Base-by-base conservation (phyloP, 2,329 filamentous ascomycete genomes). In the Nigrograna mackinnonii region DNA sequence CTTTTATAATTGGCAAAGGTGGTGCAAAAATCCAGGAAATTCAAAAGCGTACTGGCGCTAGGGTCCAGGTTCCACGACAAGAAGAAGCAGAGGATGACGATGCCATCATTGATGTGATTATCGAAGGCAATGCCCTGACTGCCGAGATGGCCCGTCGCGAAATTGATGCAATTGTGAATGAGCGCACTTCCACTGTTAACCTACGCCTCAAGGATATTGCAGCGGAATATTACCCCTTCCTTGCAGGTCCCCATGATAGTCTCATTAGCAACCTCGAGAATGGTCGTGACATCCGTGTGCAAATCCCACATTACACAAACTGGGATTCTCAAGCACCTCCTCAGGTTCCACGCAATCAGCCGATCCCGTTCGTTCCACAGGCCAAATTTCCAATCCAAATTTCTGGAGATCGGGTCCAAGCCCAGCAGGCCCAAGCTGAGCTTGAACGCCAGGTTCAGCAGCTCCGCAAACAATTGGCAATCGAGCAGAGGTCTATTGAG, bases 141-240 rank as follows among this genome's bases (percentile, higher is more conserved):
- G 89, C 89, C 38, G 87, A 89, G 52, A 83, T 90, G 69, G 94
- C 94, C 42, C 84, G 84, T 47, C 84, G 88, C 43, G 86, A 89
- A 57, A 94, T 99, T 58, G 79, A 89, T 60, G 86, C 86, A 59
- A 96, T 97, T 64, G 90, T 89, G 42, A 87, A 86, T 57, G 91
- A 96, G 70, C 85, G 90, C 49, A 85, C 88, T 39, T 86, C 89
- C 41, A 92, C 86, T 55, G 82, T 91, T 62, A 94, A 83, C 71
- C 79, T 90, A 43, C 89, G 88, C 57, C 72, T 99, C 52, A 89
- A 86, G 68, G 84, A 85, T 36, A 86, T 99, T 46, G 91, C 94
- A 6, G 82, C 90, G 19, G 91, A 96, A 66, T 95, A 94, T 70
- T 99, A 94, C 71, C 92, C 92, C 39, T 99, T 99, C 76, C 86